Evolutionary conservation across 2,329 filamentous ascomycete species (phyloP).

Genomic region (Colletotrichum zoysiae): DNA sequence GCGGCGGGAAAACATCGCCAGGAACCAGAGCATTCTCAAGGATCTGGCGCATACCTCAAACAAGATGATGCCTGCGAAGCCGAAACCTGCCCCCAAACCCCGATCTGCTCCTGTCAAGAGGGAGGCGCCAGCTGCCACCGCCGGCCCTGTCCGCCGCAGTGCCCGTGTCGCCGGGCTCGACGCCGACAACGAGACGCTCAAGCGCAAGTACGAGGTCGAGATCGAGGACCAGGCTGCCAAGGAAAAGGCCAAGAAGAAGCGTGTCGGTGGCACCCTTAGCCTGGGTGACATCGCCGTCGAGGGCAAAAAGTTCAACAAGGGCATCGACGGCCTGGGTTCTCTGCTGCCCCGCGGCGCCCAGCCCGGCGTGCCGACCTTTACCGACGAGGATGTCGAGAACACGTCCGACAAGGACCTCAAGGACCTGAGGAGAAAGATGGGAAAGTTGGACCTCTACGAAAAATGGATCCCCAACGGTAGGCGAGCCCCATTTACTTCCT

Average conservation of each 20-base stretch:
- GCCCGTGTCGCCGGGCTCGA: constrained; percentile 69
- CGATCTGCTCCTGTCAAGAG: constrained; percentile 57
- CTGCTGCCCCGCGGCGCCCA: constrained; percentile 77
- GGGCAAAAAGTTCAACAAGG: constrained; percentile 80
- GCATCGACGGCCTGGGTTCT: constrained; percentile 72
- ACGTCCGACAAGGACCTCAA: constrained; percentile 83
- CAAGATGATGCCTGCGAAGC: constrained; percentile 73
- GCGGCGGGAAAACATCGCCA: constrained; percentile 86
- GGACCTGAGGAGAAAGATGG: constrained; percentile 81
- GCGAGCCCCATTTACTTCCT: constrained; percentile 50
- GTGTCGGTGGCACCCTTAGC: constrained; percentile 70
- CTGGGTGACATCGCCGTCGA: constrained; percentile 84
- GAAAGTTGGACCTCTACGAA: constrained; percentile 81
- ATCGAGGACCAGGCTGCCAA: constrained; percentile 56
- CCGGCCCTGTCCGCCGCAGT: constrained; percentile 68
- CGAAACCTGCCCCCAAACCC: constrained; percentile 60
- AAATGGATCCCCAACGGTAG: constrained; percentile 83
- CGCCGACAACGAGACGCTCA: constrained; percentile 60
- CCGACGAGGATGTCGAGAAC: constrained; percentile 83
- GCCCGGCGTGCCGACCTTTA: constrained; percentile 87
- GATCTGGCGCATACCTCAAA: constrained; percentile 81
- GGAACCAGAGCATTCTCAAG: constrained; percentile 84
- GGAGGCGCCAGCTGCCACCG: constrained; percentile 49
- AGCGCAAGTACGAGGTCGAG: constrained; percentile 66
- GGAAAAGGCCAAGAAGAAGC: constrained; percentile 68